phyloP scores from a whole-genome alignment of 2,329 filamentous ascomycete species.

The Trichoderma polysporum region DNA sequence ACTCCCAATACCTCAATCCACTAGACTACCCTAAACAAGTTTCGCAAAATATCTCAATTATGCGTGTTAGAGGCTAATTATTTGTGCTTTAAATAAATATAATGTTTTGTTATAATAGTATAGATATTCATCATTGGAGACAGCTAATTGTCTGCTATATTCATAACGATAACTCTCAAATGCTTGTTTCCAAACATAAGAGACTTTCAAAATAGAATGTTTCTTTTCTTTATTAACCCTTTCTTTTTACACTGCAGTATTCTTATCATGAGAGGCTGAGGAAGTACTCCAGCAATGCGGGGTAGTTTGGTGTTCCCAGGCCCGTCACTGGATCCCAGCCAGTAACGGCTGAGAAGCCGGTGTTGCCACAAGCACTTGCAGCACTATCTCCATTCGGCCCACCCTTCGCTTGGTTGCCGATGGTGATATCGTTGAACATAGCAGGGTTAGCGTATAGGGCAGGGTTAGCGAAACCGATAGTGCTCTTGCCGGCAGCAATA shows the following conservation, averaged over 20 bases:
- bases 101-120: background rate
- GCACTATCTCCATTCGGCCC: constrained; percentile 5
- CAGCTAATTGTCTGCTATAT: no score
- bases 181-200: background rate
- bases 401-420: constrained; percentile 25
- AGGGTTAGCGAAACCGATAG: constrained; percentile 38
- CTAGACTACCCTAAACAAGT: no score
- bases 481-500: constrained; percentile 30
- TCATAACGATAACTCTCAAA: background rate
- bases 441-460: constrained; percentile 28
- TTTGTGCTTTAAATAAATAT: background rate
- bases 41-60: background rate
- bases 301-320: constrained; percentile 25
- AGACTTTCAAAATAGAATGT: background rate
- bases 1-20: no score
- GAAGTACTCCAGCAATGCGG: constrained; percentile 45
- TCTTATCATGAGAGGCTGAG: background rate
- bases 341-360: constrained; percentile 24
- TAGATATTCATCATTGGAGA: background rate
- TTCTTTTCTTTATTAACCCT: background rate
- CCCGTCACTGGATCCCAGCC: constrained; percentile 27
- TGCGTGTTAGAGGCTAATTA: no score
- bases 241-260: background rate
- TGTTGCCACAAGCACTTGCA: constrained; percentile 24
- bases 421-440: constrained; percentile 24